phyloP scores from a whole-genome alignment of 345 rosid genomes.

The rapeseed (Brassica napus) region Da-Ae NC_063436.1:23007501-23008000 shows the following conservation, averaged over 20 bases:
- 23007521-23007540: constrained; percentile 69
- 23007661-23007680: constrained; percentile 58
- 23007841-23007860: constrained; percentile 23
- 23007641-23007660: constrained; percentile 59
- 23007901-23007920: background rate
- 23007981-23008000: background rate
- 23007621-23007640: constrained; percentile 52
- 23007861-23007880: constrained; percentile 1
- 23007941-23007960: background rate
- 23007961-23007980: background rate
- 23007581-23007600: constrained; percentile 55
- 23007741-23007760: constrained; percentile 1
- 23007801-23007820: background rate
- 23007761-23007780: constrained; percentile 7
- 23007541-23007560: constrained; percentile 68
- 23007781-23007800: constrained; percentile 20
- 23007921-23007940: background rate
- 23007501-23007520: constrained; percentile 83
- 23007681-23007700: constrained; percentile 49
- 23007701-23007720: constrained; percentile 33
- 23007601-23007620: constrained; percentile 55
- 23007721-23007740: background rate
- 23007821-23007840: constrained; percentile 4
- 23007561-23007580: constrained; percentile 50
- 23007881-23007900: constrained; percentile 17